phyloP scores from a whole-genome alignment of 306 rosid species.

The Sphenostylis stenocarpa region DNA sequence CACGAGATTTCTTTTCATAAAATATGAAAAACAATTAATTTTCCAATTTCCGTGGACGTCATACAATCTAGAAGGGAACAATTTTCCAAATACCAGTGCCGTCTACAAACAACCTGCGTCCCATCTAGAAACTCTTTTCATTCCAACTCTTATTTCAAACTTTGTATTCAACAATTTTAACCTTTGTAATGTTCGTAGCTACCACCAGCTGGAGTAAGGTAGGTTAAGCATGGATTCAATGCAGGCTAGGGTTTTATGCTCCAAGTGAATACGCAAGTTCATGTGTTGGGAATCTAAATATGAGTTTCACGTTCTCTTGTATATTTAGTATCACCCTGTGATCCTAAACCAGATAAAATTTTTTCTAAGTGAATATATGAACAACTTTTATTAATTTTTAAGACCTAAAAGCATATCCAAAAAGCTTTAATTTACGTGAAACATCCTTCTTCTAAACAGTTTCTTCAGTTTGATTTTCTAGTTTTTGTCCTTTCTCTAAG shows the following conservation, averaged over 20 bases:
- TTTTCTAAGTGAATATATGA: too few species aligned
- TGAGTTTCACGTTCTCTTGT: too few species aligned
- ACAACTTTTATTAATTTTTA: neutral
- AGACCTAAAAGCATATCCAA: neutral
- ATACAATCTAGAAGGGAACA: slow-evolving; percentile 29
- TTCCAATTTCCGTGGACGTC: neutral
- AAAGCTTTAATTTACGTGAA: neutral
- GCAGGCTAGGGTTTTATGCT: too few species aligned
- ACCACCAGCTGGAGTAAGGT: too few species aligned
- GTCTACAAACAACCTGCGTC: neutral
- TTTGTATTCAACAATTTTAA: too few species aligned
- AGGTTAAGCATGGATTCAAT: too few species aligned
- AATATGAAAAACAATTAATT: neutral
- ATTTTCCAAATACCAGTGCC: slow-evolving; percentile 22
- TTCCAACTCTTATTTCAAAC: neutral
- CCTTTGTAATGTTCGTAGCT: too few species aligned
- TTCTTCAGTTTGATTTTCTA: neutral
- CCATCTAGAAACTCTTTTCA: slow-evolving; percentile 13
- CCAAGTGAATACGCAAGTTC: too few species aligned
- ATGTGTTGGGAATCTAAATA: too few species aligned
- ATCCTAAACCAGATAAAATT: too few species aligned
- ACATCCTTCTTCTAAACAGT: neutral
- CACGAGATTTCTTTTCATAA: neutral
- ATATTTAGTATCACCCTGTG: too few species aligned
- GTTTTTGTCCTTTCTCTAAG: neutral